Conservation (phyloP, 2,329 filamentous ascomycete genomes). For the Chaetomiaceae sp. region DNA sequence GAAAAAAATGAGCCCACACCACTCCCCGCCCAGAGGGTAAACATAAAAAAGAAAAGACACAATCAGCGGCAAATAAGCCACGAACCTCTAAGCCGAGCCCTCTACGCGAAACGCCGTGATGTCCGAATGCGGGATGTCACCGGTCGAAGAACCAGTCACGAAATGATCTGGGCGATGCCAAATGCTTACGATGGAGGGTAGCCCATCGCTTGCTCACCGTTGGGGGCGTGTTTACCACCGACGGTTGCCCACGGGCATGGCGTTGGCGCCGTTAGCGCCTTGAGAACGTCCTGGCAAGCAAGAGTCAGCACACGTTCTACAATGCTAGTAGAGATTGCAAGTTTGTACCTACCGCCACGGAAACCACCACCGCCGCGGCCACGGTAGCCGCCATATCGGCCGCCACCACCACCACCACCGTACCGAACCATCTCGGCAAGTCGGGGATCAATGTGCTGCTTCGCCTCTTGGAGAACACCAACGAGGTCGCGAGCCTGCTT, state of each 20-base stretch:
- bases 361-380: slow-evolving; percentile 45
- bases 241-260: slow-evolving; percentile 45
- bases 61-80: slow-evolving; percentile 11
- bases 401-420: slow-evolving; percentile 74
- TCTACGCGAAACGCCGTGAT: slow-evolving; percentile 19
- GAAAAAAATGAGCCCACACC: slow-evolving; percentile 1
- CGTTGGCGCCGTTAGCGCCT: slow-evolving; percentile 38
- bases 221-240: slow-evolving; percentile 41
- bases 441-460: slow-evolving; percentile 95
- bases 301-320: not conserved
- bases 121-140: slow-evolving; percentile 12
- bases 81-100: slow-evolving; percentile 17
- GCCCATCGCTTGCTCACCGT: not conserved
- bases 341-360: slow-evolving; percentile 45
- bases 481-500: slow-evolving; percentile 97
- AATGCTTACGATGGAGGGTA: not conserved
- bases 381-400: slow-evolving; percentile 68
- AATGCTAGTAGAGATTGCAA: slow-evolving; percentile 32
- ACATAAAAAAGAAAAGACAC: slow-evolving; percentile 9
- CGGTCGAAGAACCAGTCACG: slow-evolving; percentile 7
- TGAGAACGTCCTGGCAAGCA: slow-evolving; percentile 12
- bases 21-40: not conserved
- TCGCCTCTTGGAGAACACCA: slow-evolving; percentile 86
- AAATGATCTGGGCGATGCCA: slow-evolving; percentile 5
- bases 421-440: slow-evolving; percentile 95